Base-by-base conservation (phyloP, 441 rosid genomes). In the Erodium texanum region DNA sequence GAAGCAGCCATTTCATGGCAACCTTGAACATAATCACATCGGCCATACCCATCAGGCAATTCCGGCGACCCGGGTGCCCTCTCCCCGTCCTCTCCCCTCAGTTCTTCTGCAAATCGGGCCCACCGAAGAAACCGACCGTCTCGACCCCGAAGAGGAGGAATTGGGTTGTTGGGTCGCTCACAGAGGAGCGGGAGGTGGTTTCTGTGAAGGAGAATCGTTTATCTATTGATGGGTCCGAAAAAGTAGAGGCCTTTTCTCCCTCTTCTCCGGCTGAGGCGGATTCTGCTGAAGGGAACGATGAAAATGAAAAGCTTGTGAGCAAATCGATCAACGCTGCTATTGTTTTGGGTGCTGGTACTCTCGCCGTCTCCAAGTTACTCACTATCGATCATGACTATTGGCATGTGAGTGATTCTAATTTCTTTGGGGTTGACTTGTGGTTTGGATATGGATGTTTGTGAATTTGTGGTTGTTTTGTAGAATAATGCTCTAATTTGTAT, bases 361-460 rank as follows among this genome's bases (percentile, higher is more conserved):
- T 90, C 70, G 91, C 93, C 1, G 88, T 93, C 32, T 78, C 92
- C 64, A 90, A 71, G 85, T 73, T 93, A 75, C 88, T 90, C 69
- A 83, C 88, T 1, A 80, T 93, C 64, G 98, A 93, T 80, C 90
- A 84, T 80, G 98, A 93, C 76, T 93, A 86, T 74, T 93, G 98
- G 97, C 98, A 93, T 23, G 98, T 93, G 84, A 89, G 92, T 87
- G 32, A 24, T 32, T 38, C 70, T 23, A 50, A 18, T 23, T 18
- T 58, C 72, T 61, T 62, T 65, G 18, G 56, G 16, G 69, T 24
- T 38, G 58, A 56, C 23, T 36, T 18, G 64, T 19, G 8, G 48
- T 24, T 54, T 66, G 50, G 34, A 27, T 19, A 38, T 34, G 34
- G 23, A 24, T 22, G 8, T 38, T 29, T 45, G 18, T 24, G 52